Evolutionary conservation across 139 green algal genomes (phyloP).

Genomic region (Microglena sp.): DNA sequence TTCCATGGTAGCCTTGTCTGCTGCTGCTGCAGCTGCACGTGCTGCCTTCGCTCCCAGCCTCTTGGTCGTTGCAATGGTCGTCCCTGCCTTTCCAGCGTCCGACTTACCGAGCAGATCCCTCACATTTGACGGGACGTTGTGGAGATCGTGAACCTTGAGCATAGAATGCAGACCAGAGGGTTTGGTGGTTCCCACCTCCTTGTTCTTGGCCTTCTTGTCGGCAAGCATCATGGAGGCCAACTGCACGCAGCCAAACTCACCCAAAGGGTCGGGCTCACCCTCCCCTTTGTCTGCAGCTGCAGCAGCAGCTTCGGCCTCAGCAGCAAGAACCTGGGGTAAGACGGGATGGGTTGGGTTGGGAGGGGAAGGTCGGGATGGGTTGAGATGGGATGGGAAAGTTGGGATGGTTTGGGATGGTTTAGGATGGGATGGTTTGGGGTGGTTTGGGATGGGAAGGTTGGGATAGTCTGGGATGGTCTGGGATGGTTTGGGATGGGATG

Average conservation of each 20-base stretch:
- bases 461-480: no score
- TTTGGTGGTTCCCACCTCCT: conserved; percentile 1
- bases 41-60: no score
- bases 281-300: neutral
- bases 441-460: no score
- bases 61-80: no score
- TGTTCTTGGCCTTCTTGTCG: conserved; percentile 2
- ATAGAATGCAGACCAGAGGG: conserved; percentile 12
- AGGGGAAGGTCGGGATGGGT: neutral
- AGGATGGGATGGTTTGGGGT: no score
- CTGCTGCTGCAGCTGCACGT: no score
- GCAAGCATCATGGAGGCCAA: conserved; percentile 8
- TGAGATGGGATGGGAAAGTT: no score
- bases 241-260: conserved; percentile 11
- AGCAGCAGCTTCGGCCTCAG: neutral
- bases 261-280: neutral
- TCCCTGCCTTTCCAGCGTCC: no score
- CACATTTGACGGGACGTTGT: conserved; percentile 9
- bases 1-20: no score
- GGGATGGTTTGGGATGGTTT: no score
- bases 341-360: neutral
- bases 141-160: conserved; percentile 14
- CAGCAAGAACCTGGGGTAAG: neutral
- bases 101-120: conserved; percentile 18
- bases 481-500: no score